Evolutionary conservation across 768 basidiomycete species (phyloP).

Genomic region (Agrocybe praecox): DNA sequence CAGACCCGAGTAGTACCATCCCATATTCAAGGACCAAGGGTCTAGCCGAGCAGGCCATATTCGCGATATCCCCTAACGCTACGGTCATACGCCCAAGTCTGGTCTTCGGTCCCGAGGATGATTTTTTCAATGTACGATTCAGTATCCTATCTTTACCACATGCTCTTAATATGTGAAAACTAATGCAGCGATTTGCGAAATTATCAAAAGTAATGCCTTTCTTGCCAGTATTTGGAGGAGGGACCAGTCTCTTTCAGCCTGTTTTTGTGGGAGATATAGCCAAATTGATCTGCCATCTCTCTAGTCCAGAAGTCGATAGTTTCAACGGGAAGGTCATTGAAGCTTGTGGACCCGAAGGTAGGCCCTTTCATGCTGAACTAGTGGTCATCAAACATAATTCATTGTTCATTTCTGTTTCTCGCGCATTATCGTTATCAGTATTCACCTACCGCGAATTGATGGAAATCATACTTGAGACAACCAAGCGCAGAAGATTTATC

Average conservation of each 20-base stretch:
- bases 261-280: constrained; percentile 75
- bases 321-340: constrained; percentile 55
- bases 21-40: constrained; percentile 67
- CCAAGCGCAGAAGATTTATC: constrained; percentile 54
- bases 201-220: constrained; percentile 65
- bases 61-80: constrained; percentile 46
- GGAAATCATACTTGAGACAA: constrained; percentile 59
- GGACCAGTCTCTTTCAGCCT: constrained; percentile 67
- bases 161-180: not conserved
- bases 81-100: constrained; percentile 74
- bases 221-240: constrained; percentile 79
- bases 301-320: constrained; percentile 19
- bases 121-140: constrained; percentile 66
- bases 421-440: constrained; percentile 38
- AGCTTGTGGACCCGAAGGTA: constrained; percentile 41
- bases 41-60: constrained; percentile 57
- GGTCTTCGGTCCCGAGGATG: constrained; percentile 76
- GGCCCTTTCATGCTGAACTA: not conserved
- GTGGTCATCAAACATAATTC: not conserved
- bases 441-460: constrained; percentile 71
- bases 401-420: not conserved
- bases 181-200: constrained; percentile 68
- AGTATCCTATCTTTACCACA: constrained; percentile 20
- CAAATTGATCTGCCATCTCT: constrained; percentile 52
- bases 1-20: constrained; percentile 56